Base-by-base conservation (phyloP, 2,329 filamentous ascomycete species). In the Pseudopithomyces maydicus region DNA sequence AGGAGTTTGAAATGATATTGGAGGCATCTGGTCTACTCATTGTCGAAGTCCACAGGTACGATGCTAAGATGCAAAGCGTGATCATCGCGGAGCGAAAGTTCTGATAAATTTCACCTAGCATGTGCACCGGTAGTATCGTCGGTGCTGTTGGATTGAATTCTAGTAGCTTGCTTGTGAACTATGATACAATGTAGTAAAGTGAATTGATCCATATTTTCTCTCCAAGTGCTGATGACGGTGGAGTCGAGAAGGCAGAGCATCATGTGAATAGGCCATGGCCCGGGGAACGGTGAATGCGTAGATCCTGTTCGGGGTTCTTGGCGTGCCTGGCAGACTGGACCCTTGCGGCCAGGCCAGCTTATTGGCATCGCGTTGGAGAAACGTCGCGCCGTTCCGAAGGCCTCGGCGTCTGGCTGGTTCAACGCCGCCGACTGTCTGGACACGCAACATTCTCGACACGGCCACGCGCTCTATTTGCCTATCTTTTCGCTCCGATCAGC, bases 11-110 rank as follows among this genome's bases (percentile, higher is more conserved):
- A 12, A 41, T 10, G 6, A 51, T 72, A 19, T 36, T 72, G 44
- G 63, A 62, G 29, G 46, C 56, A 7, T 65, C 68, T 10, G 71
- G 70, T 19, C 48, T 74, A 36, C 66, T 63, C 47, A 60, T 72
- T 22, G 55, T 62, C 36, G 61, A 67, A 26, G 47, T 74, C 20
- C 59, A 66, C 23, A 61, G 49, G 2, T 74, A 72, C 60, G 69
- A 71, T 48, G 55, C 63, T 15, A 69, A 63, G 51, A 62, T 59
- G 47, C 60, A 69, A 38, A 54, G 55, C 33, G 64, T 70, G 3
- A 62, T 71, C 43, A 32, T 68, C 7, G 65, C 65, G n/a, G 63
- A 61, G 15, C 62, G 55, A 2, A 64, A 64, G 52, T 66, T 59
- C 23, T 35, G 20, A 36, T 19, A 2, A 36, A 12, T n/a, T 15